Base-by-base conservation (phyloP, 805 yeast species). In the Ogataea minuta region DNA sequence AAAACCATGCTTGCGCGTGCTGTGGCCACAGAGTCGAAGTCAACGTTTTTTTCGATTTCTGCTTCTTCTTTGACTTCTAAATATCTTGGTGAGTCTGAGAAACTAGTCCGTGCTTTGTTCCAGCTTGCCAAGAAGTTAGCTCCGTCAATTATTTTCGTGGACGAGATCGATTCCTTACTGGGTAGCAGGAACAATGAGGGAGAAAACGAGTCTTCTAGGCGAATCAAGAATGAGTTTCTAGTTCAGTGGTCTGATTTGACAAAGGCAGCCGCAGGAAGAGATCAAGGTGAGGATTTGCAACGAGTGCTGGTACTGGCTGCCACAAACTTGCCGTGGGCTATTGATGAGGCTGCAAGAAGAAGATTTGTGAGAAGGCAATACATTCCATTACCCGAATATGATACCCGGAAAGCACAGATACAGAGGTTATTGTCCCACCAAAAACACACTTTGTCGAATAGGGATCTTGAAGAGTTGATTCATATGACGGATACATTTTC, bases 1-100 rank as follows among this genome's bases (percentile, higher is more conserved):
- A 91, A 93, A 57, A 90, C 97, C 1, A 90, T 91, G 98, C 73
- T 91, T 50, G 97, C 97, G 0, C 72, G 96, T 48, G 96, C 98
- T 0, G 97, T 93, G 3, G 98, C 97, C 2, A 86, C 95, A 2
- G 98, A 93, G 66, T 84, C 96, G 6, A 81, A 84, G 44, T 87
- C 96, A 0, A 90, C 96, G 0, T 91, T 91, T 57, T 91, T 91
- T 62, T 79, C 93, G 16, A 89, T 91, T 23, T 82, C 91, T 49
- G 95, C 96, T 2, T 86, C 96, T 1, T 83, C 95, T 4, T 70
- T 91, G 46, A 84, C 96, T 2, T 88, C 96, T 12, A 84, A 84
- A 56, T 84, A 79, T 53, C 68, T 90, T 43, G 98, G 98, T 37
- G 97, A 93, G 59, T 81, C 93, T 47, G 99, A 93, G 60, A 93